Conservation (phyloP, 1,284 basidiomycete species). For the Cystobasidium sp. region DNA sequence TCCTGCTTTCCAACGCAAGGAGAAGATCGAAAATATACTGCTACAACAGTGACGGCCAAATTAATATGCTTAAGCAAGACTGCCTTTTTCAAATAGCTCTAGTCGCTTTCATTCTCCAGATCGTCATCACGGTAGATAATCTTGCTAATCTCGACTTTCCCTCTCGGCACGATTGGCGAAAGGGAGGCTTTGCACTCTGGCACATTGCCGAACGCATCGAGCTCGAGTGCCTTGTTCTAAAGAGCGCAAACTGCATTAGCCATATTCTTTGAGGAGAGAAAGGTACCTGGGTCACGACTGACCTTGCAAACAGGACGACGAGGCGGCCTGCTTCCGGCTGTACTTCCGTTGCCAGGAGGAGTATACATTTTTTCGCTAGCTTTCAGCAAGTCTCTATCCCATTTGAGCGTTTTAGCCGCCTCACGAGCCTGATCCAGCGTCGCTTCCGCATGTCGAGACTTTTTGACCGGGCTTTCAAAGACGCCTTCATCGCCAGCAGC, state of each 20-base stretch:
- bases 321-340: slow-evolving; percentile 35
- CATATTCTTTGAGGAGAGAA: background rate
- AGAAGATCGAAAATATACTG: too few relatives aligned
- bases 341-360: background rate
- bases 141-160: slow-evolving; percentile 46
- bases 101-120: slow-evolving; percentile 17
- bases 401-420: slow-evolving; percentile 42
- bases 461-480: slow-evolving; percentile 46
- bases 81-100: background rate
- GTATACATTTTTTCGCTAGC: slow-evolving; percentile 6
- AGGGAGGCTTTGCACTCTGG: slow-evolving; percentile 36
- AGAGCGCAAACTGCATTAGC: background rate
- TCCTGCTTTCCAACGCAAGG: too few relatives aligned
- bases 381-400: slow-evolving; percentile 37
- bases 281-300: background rate
- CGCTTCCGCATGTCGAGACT: background rate
- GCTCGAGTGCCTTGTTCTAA: slow-evolving; percentile 20
- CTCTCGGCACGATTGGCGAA: slow-evolving; percentile 28
- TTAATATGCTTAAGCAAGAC: too few relatives aligned
- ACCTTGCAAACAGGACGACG: slow-evolving; percentile 5
- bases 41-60: too few relatives aligned
- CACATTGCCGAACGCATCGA: slow-evolving; percentile 51
- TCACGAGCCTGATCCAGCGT: background rate
- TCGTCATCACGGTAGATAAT: slow-evolving; percentile 51
- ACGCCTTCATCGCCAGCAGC: slow-evolving; percentile 52